Base-by-base conservation (phyloP, 1,284 basidiomycete species). In the Ustilago lituana region DNA sequence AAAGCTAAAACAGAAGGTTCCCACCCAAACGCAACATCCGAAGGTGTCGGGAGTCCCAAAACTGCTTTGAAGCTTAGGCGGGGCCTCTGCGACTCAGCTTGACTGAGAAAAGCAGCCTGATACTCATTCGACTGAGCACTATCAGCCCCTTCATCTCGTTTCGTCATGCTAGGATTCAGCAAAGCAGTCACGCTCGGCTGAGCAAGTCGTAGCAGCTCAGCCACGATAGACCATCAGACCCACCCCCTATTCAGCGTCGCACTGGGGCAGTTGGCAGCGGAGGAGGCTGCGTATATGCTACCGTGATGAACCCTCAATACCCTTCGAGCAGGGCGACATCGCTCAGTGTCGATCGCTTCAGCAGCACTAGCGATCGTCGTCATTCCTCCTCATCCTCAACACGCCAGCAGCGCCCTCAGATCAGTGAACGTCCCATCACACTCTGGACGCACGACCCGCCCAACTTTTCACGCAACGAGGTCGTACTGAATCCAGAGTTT, bases 381-480 rank as follows among this genome's bases (percentile, higher is more conserved):
- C 59, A 67, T 19, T 62, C 61, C 20, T 71, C 68, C 22, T 72
- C 69, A 4, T 59, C 59, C 8, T 68, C 65, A 12, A 47, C 55
- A 4, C 50, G 36, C 19, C 58, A 64, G 11, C 58, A 67, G 23
- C 59, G 60, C 20, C 69, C 69, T 1, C 64, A 67, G 46, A 60
- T 72, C 64, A 63, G 63, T 44, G 40, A 63, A n/a, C 59, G 69
- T 1, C 69, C 69, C 35, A 59, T 72, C 56, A 64, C 52, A 8
- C 57, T 81, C 2, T 81, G 79, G 79, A 78, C 72, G 15, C 79
- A 81, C 41, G 73, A 80, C 23, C 79, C 79, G 22, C 79, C 79
- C 41, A 80, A 75, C 48, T 81, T 81, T 45, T 74, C 70, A 0
- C 66, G 71, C 20, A 71, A 75, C 51, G 76, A 78, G 32, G 66